A percentile compares a stretch with the other conserved stretches of the same genome.
Conservation (phyloP, 2,329 filamentous ascomycete species). For the Leptographium procerum region DNA sequence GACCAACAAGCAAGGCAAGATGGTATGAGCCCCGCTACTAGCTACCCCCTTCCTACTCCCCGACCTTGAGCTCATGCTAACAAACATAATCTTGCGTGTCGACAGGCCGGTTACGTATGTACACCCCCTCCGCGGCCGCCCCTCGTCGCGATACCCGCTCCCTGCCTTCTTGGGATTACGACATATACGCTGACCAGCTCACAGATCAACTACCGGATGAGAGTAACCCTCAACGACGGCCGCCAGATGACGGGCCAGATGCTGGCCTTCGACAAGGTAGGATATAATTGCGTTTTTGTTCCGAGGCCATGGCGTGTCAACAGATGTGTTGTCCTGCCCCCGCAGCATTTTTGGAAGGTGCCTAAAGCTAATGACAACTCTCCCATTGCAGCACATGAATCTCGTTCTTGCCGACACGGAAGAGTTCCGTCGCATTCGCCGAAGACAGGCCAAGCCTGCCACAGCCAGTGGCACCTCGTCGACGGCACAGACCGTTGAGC, state of each 20-base stretch:
- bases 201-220: constrained; percentile 99
- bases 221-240: constrained; percentile 87
- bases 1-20: constrained; percentile 92
- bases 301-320: neutral
- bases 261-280: constrained; percentile 83
- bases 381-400: constrained; percentile 75
- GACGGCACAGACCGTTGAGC: constrained; percentile 61
- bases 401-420: constrained; percentile 96
- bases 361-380: neutral
- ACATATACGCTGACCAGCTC: neutral
- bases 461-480: constrained; percentile 30
- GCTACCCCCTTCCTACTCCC: constrained; percentile 14
- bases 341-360: neutral
- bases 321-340: neutral
- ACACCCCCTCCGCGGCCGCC: constrained; percentile 13
- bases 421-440: constrained; percentile 87
- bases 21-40: constrained; percentile 61
- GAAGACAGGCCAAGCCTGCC: constrained; percentile 63
- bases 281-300: constrained; percentile 15
- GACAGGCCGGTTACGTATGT: constrained; percentile 61
- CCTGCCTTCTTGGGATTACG: neutral
- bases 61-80: neutral
- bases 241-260: constrained; percentile 96
- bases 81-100: neutral
- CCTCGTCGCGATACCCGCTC: neutral